phyloP scores from a whole-genome alignment of 83 land plant genomes.

The Picea mariana region DNA sequence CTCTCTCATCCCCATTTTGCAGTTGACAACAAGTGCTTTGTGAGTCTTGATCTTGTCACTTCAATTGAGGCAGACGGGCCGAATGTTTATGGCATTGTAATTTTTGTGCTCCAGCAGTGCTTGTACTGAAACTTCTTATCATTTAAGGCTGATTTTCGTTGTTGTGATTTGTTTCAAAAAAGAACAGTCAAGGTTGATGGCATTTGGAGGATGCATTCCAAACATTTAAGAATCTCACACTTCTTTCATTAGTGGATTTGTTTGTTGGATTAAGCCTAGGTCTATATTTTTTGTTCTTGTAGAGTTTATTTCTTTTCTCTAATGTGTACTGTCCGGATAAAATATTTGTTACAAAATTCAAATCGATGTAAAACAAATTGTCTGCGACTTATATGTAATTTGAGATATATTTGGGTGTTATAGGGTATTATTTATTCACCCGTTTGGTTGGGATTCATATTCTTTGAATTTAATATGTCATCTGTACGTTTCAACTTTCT shows the following conservation, averaged over 20 bases:
- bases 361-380: not conserved
- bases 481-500: not conserved
- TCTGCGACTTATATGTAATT: not conserved
- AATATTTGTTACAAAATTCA: not conserved
- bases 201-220: not conserved
- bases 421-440: not conserved
- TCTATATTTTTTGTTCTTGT: not conserved
- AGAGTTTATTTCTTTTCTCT: not conserved
- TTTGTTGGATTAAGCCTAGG: not conserved
- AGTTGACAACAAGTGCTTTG: not conserved
- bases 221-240: not conserved
- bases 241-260: not conserved
- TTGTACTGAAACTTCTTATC: not conserved
- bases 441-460: not conserved
- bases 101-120: too few species aligned
- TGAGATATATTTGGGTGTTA: not conserved
- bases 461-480: not conserved
- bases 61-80: not conserved
- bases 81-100: too few species aligned
- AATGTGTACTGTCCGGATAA: too few species aligned
- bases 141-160: not conserved
- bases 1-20: not conserved
- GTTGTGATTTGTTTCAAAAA: not conserved
- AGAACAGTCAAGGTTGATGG: conserved; percentile 2
- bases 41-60: not conserved